Percentiles rank a stretch among this genome's conserved stretches.
phyloP scores from a whole-genome alignment of 139 green algal genomes.

The Chlorella sp. region DNA sequence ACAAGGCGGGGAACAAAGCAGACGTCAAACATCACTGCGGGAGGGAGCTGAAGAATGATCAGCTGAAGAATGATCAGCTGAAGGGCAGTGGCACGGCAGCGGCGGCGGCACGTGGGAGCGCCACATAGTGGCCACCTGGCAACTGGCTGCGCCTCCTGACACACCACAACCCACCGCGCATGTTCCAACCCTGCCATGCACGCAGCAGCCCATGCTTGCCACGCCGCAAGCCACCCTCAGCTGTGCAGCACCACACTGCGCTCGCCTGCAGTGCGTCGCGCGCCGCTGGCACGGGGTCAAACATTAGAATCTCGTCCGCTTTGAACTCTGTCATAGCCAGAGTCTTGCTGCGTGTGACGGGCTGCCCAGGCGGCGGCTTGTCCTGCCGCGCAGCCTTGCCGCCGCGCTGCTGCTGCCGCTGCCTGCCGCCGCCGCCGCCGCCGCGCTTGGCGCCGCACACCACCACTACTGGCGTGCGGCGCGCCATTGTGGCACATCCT shows the following conservation, averaged over 20 bases:
- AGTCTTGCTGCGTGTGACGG: neutral
- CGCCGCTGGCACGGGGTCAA: conserved; percentile 28
- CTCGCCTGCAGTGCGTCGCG: conserved; percentile 1
- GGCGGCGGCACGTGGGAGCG: no score
- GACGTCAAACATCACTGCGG: neutral
- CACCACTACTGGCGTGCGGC: neutral
- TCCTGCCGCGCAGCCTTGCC: neutral
- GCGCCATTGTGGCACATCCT: neutral
- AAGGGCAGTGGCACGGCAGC: neutral
- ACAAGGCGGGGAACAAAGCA: neutral
- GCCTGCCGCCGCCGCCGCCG: conserved; percentile 13
- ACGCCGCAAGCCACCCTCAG: neutral
- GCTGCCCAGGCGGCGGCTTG: neutral
- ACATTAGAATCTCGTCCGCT: conserved; percentile 39
- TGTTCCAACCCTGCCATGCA: no score
- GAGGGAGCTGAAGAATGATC: neutral
- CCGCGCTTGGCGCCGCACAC: neutral
- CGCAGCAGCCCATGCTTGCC: no score
- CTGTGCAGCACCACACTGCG: no score
- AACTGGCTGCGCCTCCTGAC: no score
- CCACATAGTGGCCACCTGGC: no score
- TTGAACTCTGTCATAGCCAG: conserved; percentile 29
- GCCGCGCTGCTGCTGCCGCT: neutral
- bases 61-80: neutral
- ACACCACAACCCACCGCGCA: no score